These are phyloP conservation scores for Penicillium angulare DNA, from an alignment of 495 filamentous ascomycete genomes.

Conservation along the genomic window DNA sequence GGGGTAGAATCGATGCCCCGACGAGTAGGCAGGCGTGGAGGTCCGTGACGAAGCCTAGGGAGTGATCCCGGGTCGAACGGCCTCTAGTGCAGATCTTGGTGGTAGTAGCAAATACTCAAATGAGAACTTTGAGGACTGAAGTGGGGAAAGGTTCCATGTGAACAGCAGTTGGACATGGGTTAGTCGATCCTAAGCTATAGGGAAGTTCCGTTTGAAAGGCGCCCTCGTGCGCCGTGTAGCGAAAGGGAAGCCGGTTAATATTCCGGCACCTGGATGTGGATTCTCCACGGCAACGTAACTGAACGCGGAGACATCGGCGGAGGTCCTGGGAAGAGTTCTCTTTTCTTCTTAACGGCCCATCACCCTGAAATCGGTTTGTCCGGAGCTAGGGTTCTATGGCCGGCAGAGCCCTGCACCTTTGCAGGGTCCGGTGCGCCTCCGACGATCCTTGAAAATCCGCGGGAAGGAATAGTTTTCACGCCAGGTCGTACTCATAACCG, in stretches of 20 bases:
- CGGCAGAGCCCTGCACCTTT: constrained; percentile 58
- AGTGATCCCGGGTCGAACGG: constrained; percentile 65
- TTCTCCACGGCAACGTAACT: constrained; percentile 65
- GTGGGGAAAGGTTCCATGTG: constrained; percentile 69
- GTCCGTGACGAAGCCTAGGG: constrained; percentile 62
- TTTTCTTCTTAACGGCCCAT: constrained; percentile 30
- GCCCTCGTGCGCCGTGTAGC: constrained; percentile 55
- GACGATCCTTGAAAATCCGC: constrained; percentile 70
- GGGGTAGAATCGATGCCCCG: constrained; percentile 57
- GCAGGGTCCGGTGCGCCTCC: constrained; percentile 61
- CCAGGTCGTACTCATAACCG: constrained; percentile 67
- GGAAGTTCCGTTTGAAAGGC: constrained; percentile 63
- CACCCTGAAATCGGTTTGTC: constrained; percentile 59
- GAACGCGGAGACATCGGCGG: constrained; percentile 55
- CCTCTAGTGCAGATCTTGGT: constrained; percentile 72
- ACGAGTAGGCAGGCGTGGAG: constrained; percentile 55
- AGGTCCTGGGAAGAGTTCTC: constrained; percentile 49
- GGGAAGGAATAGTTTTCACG: constrained; percentile 66
- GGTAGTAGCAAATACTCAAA: constrained; percentile 76
- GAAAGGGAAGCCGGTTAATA: constrained; percentile 72
- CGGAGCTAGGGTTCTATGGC: constrained; percentile 26
- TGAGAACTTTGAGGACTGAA: constrained; percentile 72
- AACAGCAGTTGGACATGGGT: constrained; percentile 69
- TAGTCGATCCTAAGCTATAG: constrained; percentile 68
- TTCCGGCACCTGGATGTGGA: constrained; percentile 66